phyloP scores from a whole-genome alignment of 495 filamentous ascomycete genomes.

The Lepraria neglecta region DNA sequence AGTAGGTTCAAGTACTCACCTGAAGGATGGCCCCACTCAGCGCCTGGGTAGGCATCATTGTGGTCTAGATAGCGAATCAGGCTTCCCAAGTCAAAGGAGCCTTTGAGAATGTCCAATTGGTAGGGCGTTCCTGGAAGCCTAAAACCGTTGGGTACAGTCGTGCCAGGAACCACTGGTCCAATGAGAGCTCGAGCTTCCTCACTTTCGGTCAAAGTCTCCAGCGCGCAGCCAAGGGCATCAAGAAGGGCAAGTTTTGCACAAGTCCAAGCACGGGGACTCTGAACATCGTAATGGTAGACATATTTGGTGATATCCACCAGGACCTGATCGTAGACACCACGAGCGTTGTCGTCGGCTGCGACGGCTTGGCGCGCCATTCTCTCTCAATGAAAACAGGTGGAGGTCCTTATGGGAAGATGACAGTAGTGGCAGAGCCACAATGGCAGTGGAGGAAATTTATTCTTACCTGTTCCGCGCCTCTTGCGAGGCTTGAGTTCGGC shows the following conservation, averaged over 20 bases:
- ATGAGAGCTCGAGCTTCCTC: conserved; percentile 30
- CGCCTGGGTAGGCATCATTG: conserved; percentile 40
- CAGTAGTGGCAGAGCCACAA: too few species aligned
- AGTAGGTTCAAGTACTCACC: conserved; percentile 23
- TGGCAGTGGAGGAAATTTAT: too few species aligned
- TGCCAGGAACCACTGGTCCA: conserved; percentile 29
- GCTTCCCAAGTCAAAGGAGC: conserved; percentile 40
- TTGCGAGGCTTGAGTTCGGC: too few species aligned
- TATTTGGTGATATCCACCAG: conserved; percentile 34
- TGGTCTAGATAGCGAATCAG: conserved; percentile 43
- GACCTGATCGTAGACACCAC: conserved; percentile 24
- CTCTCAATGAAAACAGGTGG: too few species aligned
- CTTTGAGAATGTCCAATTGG: conserved; percentile 37
- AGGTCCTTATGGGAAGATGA: too few species aligned
- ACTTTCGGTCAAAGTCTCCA: conserved; percentile 33
- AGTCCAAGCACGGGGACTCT: conserved; percentile 24
- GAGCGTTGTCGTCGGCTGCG: too few species aligned
- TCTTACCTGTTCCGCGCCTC: too few species aligned
- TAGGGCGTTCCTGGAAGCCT: conserved; percentile 39
- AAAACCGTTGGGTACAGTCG: conserved; percentile 36
- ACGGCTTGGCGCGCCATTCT: too few species aligned
- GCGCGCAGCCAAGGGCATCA: conserved; percentile 39
- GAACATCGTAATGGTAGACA: conserved; percentile 29
- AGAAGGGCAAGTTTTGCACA: conserved; percentile 35
- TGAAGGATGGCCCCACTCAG: conserved; percentile 45